These are phyloP conservation scores for Elsinoe fawcettii DNA, from an alignment of 2,329 filamentous ascomycete species.

Conservation along the genomic window DNA sequence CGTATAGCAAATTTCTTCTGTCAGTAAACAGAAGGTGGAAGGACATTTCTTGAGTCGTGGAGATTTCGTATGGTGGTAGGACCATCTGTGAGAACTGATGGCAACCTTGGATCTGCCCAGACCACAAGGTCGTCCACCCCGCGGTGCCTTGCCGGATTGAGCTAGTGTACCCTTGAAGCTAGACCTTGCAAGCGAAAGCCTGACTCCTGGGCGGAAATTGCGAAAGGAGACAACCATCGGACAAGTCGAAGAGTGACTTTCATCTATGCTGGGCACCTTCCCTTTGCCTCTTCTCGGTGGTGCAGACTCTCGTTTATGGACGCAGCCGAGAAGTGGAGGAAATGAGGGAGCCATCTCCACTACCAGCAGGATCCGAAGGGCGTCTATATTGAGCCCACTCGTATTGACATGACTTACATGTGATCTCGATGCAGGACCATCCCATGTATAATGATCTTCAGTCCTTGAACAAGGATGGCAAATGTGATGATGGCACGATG, in stretches of 20 bases:
- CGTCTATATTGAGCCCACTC: neutral
- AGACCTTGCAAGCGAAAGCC: constrained; percentile 8
- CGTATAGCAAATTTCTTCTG: neutral
- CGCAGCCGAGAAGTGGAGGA: neutral
- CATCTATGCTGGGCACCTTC: neutral
- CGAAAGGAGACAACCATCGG: constrained; percentile 10
- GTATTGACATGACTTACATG: constrained; percentile 4
- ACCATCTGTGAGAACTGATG: neutral
- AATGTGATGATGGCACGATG: constrained; percentile 6
- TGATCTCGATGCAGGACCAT: neutral
- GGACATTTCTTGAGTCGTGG: constrained; percentile 4
- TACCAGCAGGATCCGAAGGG: neutral
- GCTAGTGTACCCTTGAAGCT: neutral
- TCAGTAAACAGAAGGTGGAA: constrained; percentile 12
- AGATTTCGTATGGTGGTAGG: neutral
- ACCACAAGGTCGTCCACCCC: constrained; percentile 4
- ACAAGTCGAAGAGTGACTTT: neutral
- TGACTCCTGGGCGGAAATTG: constrained; percentile 7
- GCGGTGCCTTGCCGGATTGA: neutral
- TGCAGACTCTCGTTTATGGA: neutral
- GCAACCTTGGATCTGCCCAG: neutral
- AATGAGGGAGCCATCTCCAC: neutral
- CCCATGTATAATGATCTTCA: neutral
- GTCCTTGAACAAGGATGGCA: constrained; percentile 1
- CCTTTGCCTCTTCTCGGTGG: neutral